Evolutionary conservation across 495 filamentous ascomycete species (phyloP), one percentile per base, ranked within the genome.

Genomic region (Tetracladium marchalianum): DNA sequence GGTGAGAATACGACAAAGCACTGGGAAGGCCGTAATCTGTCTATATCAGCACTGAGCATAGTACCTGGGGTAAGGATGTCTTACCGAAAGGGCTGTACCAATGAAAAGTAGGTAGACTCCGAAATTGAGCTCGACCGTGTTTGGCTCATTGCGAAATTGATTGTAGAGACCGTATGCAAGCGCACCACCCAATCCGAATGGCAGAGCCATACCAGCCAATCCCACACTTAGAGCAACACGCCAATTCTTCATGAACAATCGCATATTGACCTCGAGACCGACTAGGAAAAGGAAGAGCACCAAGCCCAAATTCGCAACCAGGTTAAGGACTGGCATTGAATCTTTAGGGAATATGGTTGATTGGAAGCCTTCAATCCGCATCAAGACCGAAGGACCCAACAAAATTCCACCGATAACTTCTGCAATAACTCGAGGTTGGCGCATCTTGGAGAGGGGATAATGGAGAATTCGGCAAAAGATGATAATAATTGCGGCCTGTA

Each of bases 351-450:
- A 90, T 52, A 95, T 88, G 56, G 83, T 65, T 4, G 73, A 59
- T 27, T 76, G 76, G 64, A 95, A 98, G 41, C 83, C 81, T 2
- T 86, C 86, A 32, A 93, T 85, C 27, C 80, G 79, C 51, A 86
- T 85, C 73, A 94, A 73, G 15, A 93, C 87, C 1, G 85, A 87
- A 5, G 87, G 90, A 34, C 90, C 92, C 8, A 98, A 71, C 5
- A 98, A 58, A 56, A 98, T 89, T 44, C 92, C 92, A 17, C 83
- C 90, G 50, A 98, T 83, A 35, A 98, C 87, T 73, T 97, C 92
- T 35, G 92, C 87, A 55, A 98, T 98, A 48, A 97, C 90, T 47
- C 84, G 78, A 39, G 90, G 90, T 59, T 97, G 90, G 44, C 85
- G 82, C 38, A 96, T 67, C 57, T 83, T 85, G 44, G 86, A 88